Base-by-base conservation (phyloP, 768 basidiomycete species). In the Leccinum incarnatum region DNA sequence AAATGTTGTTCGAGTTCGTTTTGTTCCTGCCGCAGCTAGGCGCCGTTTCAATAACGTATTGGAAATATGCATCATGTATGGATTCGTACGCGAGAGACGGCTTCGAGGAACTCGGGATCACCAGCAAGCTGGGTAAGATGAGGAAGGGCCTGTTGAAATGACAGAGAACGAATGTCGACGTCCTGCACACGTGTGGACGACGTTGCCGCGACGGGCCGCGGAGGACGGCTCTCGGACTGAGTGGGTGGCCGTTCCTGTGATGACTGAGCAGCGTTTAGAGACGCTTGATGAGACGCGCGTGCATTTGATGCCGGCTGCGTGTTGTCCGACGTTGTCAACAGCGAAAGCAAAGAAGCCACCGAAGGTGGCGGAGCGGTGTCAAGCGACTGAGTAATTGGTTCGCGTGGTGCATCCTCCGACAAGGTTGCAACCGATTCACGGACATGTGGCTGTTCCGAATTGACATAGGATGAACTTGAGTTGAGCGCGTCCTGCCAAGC, bases 61-160 rank as follows among this genome's bases (percentile, higher is more conserved):
- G 51, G 25, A 55, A 56, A 45, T 25, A 51, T 6, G 29, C 15
- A 34, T 12, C 25, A 40, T 58, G 25, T 48, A 53, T 62, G 27
- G n/a, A 27, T 62, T 45, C 73, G 36, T 73, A 88, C 90, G 74
- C 81, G 79, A 46, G 72, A 73, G 40, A 92, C 65, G 17, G 78
- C 68, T 25, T 76, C 67, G 37, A 86, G 71, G 57, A 91, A 82
- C 8, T 59, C 63, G 17, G 80, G 75, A 66, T 87, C 79, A 51
- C 81, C 78, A 40, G 83, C 78, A 5, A 93, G 78, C 55, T 76
- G 76, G 9, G 84, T 84, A n/a, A 93, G 67, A 56, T 79, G 74
- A 3, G 88, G 84, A 27, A 93, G 76, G 0, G 89, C 81, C 63
- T 92, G 86, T 62, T 86, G 87, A 69, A 89, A 92, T 29, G 85